phyloP scores from a whole-genome alignment of 23 red algal genomes.

The Gracilaria caudata region DNA sequence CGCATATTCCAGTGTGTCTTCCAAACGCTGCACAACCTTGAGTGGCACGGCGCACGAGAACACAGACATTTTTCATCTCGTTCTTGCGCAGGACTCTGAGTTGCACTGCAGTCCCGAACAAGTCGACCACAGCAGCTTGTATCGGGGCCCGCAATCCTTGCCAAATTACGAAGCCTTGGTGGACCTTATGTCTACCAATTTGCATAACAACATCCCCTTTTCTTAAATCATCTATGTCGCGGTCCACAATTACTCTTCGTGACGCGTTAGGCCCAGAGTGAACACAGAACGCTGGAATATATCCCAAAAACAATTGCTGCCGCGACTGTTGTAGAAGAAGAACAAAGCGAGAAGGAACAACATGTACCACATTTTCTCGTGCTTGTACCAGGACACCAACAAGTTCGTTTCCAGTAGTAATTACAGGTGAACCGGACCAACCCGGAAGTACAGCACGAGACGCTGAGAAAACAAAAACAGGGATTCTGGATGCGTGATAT shows the following conservation, averaged over 20 bases:
- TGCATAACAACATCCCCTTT: constrained; percentile 13
- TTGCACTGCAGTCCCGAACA: background rate
- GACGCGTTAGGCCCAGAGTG: background rate
- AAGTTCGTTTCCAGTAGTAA: background rate
- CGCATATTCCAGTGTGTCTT: background rate
- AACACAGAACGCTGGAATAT: background rate
- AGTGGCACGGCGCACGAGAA: background rate
- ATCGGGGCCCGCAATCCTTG: constrained; percentile 11
- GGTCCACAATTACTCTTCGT: background rate
- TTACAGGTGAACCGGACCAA: constrained; percentile 25
- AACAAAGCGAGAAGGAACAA: constrained; percentile 18
- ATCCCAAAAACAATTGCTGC: background rate
- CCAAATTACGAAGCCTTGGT: constrained; percentile 6
- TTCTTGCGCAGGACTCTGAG: background rate
- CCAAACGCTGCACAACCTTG: background rate
- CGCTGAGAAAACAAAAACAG: background rate
- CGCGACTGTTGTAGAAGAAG: background rate
- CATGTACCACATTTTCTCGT: background rate
- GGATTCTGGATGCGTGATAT: background rate
- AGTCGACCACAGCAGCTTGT: constrained; percentile 13
- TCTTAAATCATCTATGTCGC: background rate
- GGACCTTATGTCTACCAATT: background rate
- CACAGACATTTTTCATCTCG: background rate
- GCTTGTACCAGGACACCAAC: constrained; percentile 9
- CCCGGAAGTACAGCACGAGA: background rate